Base-by-base conservation (phyloP, 2,329 filamentous ascomycete species). In the Emericellopsis atlantica region DNA sequence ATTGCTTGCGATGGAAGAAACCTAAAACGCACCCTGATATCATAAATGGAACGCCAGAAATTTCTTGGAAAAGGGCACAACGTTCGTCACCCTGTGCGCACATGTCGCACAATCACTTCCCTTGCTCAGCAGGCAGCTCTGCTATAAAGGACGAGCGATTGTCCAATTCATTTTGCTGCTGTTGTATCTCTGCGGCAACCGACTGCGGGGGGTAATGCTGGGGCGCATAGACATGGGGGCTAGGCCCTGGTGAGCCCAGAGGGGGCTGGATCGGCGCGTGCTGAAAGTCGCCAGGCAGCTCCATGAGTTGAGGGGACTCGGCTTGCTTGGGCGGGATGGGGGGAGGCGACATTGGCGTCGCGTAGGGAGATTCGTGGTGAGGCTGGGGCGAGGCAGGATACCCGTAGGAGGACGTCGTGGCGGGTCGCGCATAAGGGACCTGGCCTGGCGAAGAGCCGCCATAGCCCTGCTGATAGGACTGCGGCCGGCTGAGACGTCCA, bases 281-380 rank as follows among this genome's bases (percentile, higher is more conserved):
- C 46, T 65, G 66, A 50, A 59, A 70, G 49, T 76, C 72, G 18
- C 71, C 72, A 0, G 67, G 61, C 8, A 74, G 60, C 43, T 73
- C 69, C 43, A 62, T 58, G 32, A 44, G 9, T 21, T 40, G 38
- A n/a, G n/a, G 18, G 36, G 49, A 46, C n/a, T 42, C 34, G 29
- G 55, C 52, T 33, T 49, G 44, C 4, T 47, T 47, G 40, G 55
- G 52, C 14, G 49, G 50, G 0, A 52, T 52, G 4, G 50, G 24
- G 39, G 48, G 46, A 45, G 58, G 48, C 44, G 44, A 34, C 11
- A 47, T 44, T 10, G 51, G 46, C 26, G 49, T 46, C 33, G 44
- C 37, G 8, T 35, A 49, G 46, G 6, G 52, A 45, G 32, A 49
- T 47, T 8, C 32, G 32, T 45, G 45, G 18, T 51, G 51, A 37